Base-by-base conservation (phyloP, 305 asterid genomes). In the Solanum hybrid region DNA sequence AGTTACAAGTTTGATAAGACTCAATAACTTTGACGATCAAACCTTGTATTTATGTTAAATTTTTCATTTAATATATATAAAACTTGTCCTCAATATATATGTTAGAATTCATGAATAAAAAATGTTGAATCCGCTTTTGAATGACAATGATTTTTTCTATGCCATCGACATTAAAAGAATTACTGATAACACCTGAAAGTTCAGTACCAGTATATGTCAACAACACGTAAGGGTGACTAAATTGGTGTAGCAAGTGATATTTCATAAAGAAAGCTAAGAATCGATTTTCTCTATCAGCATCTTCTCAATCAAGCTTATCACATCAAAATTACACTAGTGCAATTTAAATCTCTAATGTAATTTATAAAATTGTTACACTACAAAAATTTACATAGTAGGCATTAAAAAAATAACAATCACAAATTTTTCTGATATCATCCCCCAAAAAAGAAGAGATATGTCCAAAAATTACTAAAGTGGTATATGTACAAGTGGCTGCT, bases 211-310 rank as follows among this genome's bases (percentile, higher is more conserved):
- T 0, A 37, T 79, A 75, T 4, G 10, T 73, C 3, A 73, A 73
- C 0, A 29, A 13, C 1, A 13, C 2, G 2, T 72, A 72, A 3
- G 1, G 10, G 2, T 27, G 5, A 6, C 1, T 27, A 9, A 72
- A 7, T 27, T 27, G 5, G 1, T 27, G 10, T 13, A 27, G 0
- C 9, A 71, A 5, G 3, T 71, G 20, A 26, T 71, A 71, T 71
- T 26, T 6, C 5, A 71, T 26, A 24, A 12, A 26, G 1, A 71
- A 69, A 24, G 1, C 7, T 69, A 69, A 10, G 1, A 24, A 69
- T 69, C 2, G 0, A 4, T 69, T 69, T 22, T 66, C 0, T 0
- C 29, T 66, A 2, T n/a, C 6, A 9, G 5, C 2, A 24, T 26
- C 7, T 71, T 24, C 9, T 71, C 11, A 71, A 27, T 71, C 2